Percentiles rank a stretch among this genome's conserved stretches.
phyloP scores from a whole-genome alignment of 2,329 filamentous ascomycete species.

The Calonectria fujianensis region DNA sequence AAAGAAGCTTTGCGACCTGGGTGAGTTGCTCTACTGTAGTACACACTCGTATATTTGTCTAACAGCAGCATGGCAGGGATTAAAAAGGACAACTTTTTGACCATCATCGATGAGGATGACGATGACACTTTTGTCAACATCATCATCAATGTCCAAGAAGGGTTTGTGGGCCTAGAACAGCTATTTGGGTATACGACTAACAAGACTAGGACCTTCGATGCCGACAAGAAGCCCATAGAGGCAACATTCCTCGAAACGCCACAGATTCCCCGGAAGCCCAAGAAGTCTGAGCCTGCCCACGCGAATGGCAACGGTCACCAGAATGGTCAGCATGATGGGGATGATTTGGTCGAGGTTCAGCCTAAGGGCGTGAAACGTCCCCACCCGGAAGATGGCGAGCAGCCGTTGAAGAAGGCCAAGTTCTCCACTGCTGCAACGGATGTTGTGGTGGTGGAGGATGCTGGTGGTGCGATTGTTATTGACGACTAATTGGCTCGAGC shows the following conservation, averaged over 20 bases:
- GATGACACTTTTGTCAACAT: conserved; percentile 86
- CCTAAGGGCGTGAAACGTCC: conserved; percentile 68
- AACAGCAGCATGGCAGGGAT: conserved; percentile 72
- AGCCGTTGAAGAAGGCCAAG: conserved; percentile 71
- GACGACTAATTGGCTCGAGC: conserved; percentile 67
- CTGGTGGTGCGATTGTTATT: conserved; percentile 80
- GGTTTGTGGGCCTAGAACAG: conserved; percentile 65
- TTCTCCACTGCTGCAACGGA: conserved; percentile 60
- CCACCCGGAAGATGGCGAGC: conserved; percentile 64
- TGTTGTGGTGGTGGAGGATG: conserved; percentile 71
- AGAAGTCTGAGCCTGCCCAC: conserved; percentile 60
- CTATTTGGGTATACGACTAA: conserved; percentile 51
- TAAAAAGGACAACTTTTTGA: conserved; percentile 84
- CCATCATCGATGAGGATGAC: conserved; percentile 88
- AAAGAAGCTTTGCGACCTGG: conserved; percentile 87
- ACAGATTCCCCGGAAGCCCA: conserved; percentile 73
- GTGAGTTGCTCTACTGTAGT: conserved; percentile 62
- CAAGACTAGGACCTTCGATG: conserved; percentile 62
- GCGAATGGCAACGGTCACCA: conserved; percentile 63
- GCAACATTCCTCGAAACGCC: conserved; percentile 65
- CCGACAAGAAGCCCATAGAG: conserved; percentile 74
- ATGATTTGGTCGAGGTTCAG: conserved; percentile 54
- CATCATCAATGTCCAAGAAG: conserved; percentile 80
- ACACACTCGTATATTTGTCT: conserved; percentile 35
- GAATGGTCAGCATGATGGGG: conserved; percentile 66